Evolutionary conservation across 2,329 filamentous ascomycete genomes (phyloP).

Genomic region (Sphaerostilbella broomeana): DNA sequence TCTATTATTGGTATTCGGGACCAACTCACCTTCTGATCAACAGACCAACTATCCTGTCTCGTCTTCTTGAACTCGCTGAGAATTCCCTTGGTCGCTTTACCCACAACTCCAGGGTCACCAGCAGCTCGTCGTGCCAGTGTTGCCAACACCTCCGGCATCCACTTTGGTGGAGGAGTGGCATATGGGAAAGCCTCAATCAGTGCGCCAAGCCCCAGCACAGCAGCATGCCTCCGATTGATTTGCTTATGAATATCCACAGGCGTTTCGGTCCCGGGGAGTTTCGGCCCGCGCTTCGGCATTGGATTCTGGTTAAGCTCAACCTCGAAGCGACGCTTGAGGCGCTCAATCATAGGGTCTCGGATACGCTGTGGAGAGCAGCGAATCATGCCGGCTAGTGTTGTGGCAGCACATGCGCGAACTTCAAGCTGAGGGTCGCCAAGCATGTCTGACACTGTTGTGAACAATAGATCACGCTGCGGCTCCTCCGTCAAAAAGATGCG

Average conservation of each 20-base stretch:
- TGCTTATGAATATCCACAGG: conserved; percentile 66
- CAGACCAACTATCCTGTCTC: conserved; percentile 95
- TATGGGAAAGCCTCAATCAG: conserved; percentile 96
- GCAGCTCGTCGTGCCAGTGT: conserved; percentile 79
- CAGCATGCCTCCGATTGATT: conserved; percentile 77
- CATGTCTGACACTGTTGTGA: conserved; percentile 94
- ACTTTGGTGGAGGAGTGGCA: conserved; percentile 79
- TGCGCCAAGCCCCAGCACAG: conserved; percentile 83
- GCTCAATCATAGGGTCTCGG: conserved; percentile 68
- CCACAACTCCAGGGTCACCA: conserved; percentile 83
- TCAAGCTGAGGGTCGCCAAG: conserved; percentile 86
- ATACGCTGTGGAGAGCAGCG: conserved; percentile 81
- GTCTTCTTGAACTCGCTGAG: conserved; percentile 99
- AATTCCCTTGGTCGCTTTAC: conserved; percentile 90
- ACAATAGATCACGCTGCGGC: conserved; percentile 70
- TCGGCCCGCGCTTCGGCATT: conserved; percentile 66
- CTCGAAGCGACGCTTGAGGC: conserved; percentile 74
- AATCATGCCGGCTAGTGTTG: conserved; percentile 95
- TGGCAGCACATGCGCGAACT: conserved; percentile 85
- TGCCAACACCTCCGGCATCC: conserved; percentile 91
- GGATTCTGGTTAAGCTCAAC: conserved; percentile 73
- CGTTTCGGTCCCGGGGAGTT: conserved; percentile 59
- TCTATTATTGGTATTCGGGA: not conserved
- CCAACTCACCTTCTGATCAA: conserved; percentile 86
- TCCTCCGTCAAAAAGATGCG: conserved; percentile 80